These are phyloP conservation scores for Pseudogymnoascus verrucosus DNA, from an alignment of 2,329 filamentous ascomycete genomes.

Conservation along the genomic window DNA sequence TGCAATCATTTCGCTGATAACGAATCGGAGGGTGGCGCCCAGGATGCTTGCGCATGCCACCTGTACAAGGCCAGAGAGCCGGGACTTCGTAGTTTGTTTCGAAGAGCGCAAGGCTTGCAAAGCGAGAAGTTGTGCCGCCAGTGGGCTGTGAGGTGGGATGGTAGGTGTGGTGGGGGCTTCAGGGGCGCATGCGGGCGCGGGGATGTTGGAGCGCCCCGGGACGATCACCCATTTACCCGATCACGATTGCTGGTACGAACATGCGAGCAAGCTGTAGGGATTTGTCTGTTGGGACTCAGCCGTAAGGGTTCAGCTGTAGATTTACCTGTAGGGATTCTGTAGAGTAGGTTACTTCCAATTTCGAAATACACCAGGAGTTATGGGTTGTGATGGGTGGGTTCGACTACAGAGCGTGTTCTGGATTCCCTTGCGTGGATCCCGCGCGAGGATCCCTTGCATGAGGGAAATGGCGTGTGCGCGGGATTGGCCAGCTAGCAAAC, in stretches of 20 bases:
- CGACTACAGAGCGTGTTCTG: not conserved
- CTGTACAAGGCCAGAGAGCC: not conserved
- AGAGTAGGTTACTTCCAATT: not conserved
- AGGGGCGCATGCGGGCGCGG: not conserved
- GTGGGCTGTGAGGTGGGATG: not conserved
- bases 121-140: not conserved
- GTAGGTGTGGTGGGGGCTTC: not conserved
- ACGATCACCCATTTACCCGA: slow-evolving; percentile 3
- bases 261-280: not conserved
- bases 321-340: not conserved
- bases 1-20: not conserved
- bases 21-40: not conserved
- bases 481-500: not conserved
- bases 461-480: not conserved
- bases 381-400: not conserved
- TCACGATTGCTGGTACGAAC: not conserved
- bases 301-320: not conserved
- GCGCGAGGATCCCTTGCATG: not conserved
- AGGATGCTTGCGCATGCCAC: not conserved
- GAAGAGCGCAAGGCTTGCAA: not conserved
- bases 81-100: not conserved
- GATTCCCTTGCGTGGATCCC: slow-evolving; percentile 3
- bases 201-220: not conserved
- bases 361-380: not conserved
- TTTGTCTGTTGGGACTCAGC: not conserved